phyloP scores from a whole-genome alignment of 345 rosid genomes.

The Acer yangbiense region DNA sequence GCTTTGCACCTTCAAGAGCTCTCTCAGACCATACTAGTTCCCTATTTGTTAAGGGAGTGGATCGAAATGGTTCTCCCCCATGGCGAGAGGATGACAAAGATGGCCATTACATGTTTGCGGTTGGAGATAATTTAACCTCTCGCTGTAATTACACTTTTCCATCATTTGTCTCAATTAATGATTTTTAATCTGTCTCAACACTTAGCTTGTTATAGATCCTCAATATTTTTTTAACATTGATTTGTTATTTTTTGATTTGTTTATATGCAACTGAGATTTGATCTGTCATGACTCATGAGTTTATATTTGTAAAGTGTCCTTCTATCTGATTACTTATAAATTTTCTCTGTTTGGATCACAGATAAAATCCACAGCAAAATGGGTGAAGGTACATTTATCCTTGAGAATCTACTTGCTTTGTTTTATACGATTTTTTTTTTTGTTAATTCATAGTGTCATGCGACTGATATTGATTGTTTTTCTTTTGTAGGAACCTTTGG shows the following conservation, averaged over 20 bases:
- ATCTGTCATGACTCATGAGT: not conserved
- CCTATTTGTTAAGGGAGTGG: constrained; percentile 52
- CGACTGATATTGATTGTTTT: constrained; percentile 9
- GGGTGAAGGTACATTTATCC: constrained; percentile 72
- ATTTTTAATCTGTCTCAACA: not conserved
- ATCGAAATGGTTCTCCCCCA: constrained; percentile 81
- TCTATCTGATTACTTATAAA: constrained; percentile 11
- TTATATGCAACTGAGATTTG: not conserved
- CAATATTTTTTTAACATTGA: not conserved
- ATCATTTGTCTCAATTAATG: constrained; percentile 19
- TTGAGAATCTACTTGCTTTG: not conserved
- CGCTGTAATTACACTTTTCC: constrained; percentile 87
- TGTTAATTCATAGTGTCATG: constrained; percentile 7
- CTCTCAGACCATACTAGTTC: constrained; percentile 50
- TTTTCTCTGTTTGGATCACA: constrained; percentile 35
- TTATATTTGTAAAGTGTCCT: not conserved
- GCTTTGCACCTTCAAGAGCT: constrained; percentile 78
- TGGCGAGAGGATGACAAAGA: constrained; percentile 97
- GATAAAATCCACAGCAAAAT: constrained; percentile 84
- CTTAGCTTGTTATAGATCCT: not conserved
- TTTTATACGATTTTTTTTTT: not conserved
- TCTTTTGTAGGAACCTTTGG: constrained; percentile 73
- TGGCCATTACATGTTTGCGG: constrained; percentile 97
- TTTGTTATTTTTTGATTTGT: not conserved
- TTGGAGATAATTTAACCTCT: constrained; percentile 89